Evolutionary conservation across 176 grass and related monocot species (phyloP).

Genomic region (Alopecurus myosuroides): DNA sequence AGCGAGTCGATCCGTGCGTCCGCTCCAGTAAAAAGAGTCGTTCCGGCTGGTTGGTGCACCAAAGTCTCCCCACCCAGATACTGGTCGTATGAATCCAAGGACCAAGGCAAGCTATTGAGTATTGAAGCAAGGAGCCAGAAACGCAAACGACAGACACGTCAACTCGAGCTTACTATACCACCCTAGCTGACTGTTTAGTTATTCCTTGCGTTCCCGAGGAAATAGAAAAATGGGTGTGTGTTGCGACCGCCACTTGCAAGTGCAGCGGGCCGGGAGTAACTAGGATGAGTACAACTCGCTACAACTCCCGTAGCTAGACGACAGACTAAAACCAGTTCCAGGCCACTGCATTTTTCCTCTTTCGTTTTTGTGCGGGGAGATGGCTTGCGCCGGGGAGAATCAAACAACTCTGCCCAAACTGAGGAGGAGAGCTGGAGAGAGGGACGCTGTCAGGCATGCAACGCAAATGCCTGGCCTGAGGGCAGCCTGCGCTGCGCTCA

Average conservation of each 20-base stretch:
- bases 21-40: not conserved
- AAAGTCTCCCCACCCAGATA: not conserved
- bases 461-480: no score
- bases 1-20: not conserved
- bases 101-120: not conserved
- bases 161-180: not conserved
- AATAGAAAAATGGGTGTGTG: not conserved
- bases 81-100: not conserved
- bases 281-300: no score
- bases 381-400: not conserved
- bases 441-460: not conserved
- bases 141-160: not conserved
- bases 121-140: not conserved
- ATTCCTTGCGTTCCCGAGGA: slow-evolving; percentile 8
- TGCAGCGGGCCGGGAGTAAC: no score
- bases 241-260: not conserved
- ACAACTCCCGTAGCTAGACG: no score
- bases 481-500: no score
- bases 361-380: not conserved
- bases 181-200: not conserved
- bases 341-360: not conserved
- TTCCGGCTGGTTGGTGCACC: not conserved
- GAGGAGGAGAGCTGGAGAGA: not conserved
- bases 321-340: not conserved
- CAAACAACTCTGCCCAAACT: not conserved